Base-by-base conservation (phyloP, 306 rosid genomes). In the Lagenaria siceraria region DNA sequence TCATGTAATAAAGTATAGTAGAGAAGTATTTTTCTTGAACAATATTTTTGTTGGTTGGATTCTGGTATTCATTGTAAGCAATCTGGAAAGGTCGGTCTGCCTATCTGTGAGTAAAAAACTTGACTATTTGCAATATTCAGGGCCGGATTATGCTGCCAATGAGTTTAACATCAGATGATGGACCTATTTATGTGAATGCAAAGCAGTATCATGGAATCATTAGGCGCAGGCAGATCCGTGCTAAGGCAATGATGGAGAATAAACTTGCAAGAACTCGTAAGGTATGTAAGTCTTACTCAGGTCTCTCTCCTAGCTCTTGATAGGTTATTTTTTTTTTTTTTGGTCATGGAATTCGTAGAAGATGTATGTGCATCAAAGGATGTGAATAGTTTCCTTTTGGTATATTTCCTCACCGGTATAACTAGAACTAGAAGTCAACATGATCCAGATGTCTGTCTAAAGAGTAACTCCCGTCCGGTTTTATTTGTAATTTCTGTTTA, bases 151-250 rank as follows among this genome's bases (percentile, higher is more conserved):
- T 94, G 98, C 93, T 94, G 82, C 98, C 96, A 4, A 89, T 87
- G 85, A 71, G 76, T 15, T 71, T 71, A 49, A 25, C 76, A 46
- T 48, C 59, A 8, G 95, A 92, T 87, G 96, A 91, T 65, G 98
- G 93, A 81, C 97, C 97, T 7, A 90, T 92, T 48, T 94, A 91
- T 53, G 98, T 94, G 25, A 94, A 94, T 83, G 96, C 98, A 66
- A 94, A 94, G 93, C 98, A 94, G 81, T 94, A 94, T 82, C 91
- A 84, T 77, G 97, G 98, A 85, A 94, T 94, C 87, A 85, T 94
- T 79, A 85, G 97, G 53, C 98, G 98, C 35, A 66, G 98, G 59
- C 90, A 87, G 85, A 90, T 97, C 22, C 96, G 97, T 21, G 96
- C 97, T 17, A 94, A 94, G 87, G 96, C 97, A 42, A 86, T 90